phyloP scores from a whole-genome alignment of 208 protist species.

The Strigomonas culicis region DNA sequence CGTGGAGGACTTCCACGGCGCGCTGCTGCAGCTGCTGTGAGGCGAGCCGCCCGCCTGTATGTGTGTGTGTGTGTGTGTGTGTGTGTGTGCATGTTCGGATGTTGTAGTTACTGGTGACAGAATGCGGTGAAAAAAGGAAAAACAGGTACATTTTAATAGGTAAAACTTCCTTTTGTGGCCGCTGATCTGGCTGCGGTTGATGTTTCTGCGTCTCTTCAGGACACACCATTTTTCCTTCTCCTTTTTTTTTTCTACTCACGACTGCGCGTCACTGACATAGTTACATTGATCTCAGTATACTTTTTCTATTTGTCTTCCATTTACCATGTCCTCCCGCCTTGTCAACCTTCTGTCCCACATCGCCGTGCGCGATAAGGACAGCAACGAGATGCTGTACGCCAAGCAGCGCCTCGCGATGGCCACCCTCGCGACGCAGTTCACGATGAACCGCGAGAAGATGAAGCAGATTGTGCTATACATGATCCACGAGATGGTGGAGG shows the following conservation, averaged over 20 bases:
- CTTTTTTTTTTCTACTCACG: conserved; percentile 5
- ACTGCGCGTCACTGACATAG: not conserved
- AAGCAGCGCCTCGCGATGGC: conserved; percentile 76
- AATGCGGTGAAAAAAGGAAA: not conserved
- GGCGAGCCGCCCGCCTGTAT: too few relatives aligned
- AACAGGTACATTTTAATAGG: not conserved
- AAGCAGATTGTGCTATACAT: conserved; percentile 73
- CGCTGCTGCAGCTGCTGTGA: conserved; percentile 25
- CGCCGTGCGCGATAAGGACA: conserved; percentile 47
- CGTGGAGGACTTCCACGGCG: conserved; percentile 27
- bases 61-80: too few relatives aligned
- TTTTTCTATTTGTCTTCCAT: conserved; percentile 7
- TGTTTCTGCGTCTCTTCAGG: too few relatives aligned
- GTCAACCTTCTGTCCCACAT: conserved; percentile 82
- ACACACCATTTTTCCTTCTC: conserved; percentile 4
- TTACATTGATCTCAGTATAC: conserved; percentile 6
- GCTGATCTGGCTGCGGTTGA: too few relatives aligned
- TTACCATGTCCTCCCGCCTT: conserved; percentile 59
- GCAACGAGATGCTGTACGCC: conserved; percentile 54
- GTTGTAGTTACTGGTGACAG: not conserved
- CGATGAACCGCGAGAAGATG: conserved; percentile 42
- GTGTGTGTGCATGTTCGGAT: conserved; percentile 58
- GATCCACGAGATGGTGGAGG: conserved; percentile 82
- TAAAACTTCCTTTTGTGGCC: too few relatives aligned
- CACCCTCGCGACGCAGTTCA: conserved; percentile 67